phyloP scores from a whole-genome alignment of 1,139 yeast species.

The Zygosaccharomyces pseudobailii region DNA sequence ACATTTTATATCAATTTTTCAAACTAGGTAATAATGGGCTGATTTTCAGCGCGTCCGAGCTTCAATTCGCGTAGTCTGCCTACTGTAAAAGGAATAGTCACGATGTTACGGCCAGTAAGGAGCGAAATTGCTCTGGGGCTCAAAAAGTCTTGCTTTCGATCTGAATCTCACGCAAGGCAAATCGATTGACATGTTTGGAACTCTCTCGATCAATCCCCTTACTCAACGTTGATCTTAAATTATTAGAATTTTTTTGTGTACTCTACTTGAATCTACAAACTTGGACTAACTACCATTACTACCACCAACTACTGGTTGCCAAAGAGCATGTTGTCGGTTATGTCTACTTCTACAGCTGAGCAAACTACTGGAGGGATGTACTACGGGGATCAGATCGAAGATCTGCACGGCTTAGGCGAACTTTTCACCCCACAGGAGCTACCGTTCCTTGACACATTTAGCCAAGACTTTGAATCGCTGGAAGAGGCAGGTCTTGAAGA shows the following conservation, averaged over 20 bases:
- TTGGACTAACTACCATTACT: neutral
- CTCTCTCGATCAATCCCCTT: neutral
- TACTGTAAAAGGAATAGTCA: neutral
- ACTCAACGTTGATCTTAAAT: neutral
- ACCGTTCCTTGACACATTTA: neutral
- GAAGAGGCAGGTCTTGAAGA: neutral
- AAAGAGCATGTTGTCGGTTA: conserved; percentile 1
- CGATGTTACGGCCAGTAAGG: neutral
- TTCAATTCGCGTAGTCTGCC: neutral
- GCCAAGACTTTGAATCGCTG: neutral
- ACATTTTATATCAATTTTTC: neutral
- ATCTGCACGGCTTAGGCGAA: neutral
- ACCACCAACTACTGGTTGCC: neutral
- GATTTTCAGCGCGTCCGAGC: neutral
- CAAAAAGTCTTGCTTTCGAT: neutral
- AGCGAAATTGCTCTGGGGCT: neutral
- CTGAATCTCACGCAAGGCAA: neutral
- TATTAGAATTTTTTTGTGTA: too few species aligned
- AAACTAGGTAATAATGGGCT: neutral
- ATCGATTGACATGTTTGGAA: neutral
- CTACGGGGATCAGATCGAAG: conserved; percentile 2
- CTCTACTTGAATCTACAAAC: neutral
- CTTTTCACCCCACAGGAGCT: conserved; percentile 2
- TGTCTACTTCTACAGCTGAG: neutral
- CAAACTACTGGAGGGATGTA: neutral